These are phyloP conservation scores for Prunus armeniaca DNA, from an alignment of 306 rosid species.

Conservation along the genomic window DNA sequence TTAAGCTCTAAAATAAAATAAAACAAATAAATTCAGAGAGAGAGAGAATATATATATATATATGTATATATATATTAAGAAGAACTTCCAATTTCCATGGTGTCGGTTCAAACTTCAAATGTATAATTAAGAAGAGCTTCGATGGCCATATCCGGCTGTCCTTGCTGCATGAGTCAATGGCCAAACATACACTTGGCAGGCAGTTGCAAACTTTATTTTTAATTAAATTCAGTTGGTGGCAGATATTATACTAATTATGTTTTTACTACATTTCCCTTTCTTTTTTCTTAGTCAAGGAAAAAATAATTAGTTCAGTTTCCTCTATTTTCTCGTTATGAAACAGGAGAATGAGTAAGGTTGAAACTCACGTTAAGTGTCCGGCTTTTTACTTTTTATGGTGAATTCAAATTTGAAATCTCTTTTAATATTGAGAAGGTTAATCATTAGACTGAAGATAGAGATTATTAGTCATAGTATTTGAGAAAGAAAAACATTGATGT, in stretches of 20 bases:
- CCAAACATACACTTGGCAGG: neutral
- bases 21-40: neutral
- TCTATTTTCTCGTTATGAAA: neutral
- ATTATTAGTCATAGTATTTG: too few species aligned
- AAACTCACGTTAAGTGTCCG: neutral
- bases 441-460: too few species aligned
- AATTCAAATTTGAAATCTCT: too few species aligned
- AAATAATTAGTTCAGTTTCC: neutral
- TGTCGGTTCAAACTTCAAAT: neutral
- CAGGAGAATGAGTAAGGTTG: neutral
- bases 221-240: neutral
- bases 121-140: neutral
- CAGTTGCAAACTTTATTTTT: neutral
- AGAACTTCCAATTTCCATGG: slow-evolving; percentile 9
- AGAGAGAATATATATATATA: too few species aligned
- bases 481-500: too few species aligned
- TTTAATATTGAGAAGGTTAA: too few species aligned
- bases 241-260: neutral
- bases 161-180: neutral
- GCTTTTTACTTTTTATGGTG: too few species aligned
- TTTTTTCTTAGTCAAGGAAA: neutral
- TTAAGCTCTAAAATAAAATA: neutral
- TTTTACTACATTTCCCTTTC: neutral
- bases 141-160: neutral
- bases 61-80: too few species aligned